Conservation (phyloP, 257 asterid species). For the Primulina tabacum region DNA sequence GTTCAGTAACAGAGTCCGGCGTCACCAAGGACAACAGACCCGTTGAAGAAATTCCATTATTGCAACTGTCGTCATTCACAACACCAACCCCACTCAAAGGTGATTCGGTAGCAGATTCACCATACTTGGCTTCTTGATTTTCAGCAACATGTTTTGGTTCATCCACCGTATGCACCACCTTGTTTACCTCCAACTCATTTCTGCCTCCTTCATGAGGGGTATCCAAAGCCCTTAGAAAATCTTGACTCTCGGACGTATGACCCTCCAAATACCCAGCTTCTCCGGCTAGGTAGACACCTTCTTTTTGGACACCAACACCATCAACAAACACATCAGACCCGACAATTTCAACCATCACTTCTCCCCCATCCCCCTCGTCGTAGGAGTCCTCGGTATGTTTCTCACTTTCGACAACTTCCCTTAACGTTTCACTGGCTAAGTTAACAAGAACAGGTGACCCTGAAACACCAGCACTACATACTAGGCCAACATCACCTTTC, state of each 20-base stretch:
- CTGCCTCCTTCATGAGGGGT: conserved; percentile 26
- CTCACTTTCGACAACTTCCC: conserved; percentile 35
- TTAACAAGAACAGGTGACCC: conserved; percentile 35
- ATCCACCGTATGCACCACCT: conserved; percentile 18
- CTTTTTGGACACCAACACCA: conserved; percentile 51
- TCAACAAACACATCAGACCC: conserved; percentile 81
- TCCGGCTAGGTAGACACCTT: conserved; percentile 30
- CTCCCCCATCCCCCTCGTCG: conserved; percentile 53
- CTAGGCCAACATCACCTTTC: conserved; percentile 47
- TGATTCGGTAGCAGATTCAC: conserved; percentile 29
- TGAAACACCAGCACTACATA: conserved; percentile 36
- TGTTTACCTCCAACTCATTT: conserved; percentile 25
- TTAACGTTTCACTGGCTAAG: conserved; percentile 32
- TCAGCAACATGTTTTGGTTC: conserved; percentile 27
- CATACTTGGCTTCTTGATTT: conserved; percentile 21
- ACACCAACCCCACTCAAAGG: conserved; percentile 23
- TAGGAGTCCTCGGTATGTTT: conserved; percentile 36
- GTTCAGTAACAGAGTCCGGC: conserved; percentile 9
- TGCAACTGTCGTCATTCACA: conserved; percentile 37
- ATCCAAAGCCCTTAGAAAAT: conserved; percentile 25
- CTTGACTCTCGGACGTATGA: conserved; percentile 15
- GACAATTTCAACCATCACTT: conserved; percentile 80
- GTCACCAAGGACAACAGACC: conserved; percentile 25
- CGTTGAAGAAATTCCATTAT: conserved; percentile 36
- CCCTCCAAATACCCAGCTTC: conserved; percentile 34